Percentiles rank a stretch among this genome's conserved stretches.
phyloP scores from a whole-genome alignment of 805 yeast genomes.

The Kodamaea neixiangensis region DNA sequence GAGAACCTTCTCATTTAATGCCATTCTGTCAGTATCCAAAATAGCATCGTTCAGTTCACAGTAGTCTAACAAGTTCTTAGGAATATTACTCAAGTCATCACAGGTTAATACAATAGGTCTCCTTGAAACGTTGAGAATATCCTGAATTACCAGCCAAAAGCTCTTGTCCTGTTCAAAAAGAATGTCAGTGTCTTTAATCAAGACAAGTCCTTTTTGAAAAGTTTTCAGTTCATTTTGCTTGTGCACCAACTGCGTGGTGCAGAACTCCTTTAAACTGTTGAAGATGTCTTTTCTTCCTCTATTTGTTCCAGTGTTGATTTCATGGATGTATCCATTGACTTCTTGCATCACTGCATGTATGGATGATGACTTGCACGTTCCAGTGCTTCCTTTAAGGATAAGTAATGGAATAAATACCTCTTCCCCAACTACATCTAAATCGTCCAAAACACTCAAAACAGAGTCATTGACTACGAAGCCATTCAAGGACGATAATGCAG shows the following conservation, averaged over 20 bases:
- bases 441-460: constrained; percentile 18
- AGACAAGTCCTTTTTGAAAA: constrained; percentile 64
- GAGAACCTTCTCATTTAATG: constrained; percentile 16
- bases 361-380: constrained; percentile 77
- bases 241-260: constrained; percentile 82
- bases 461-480: constrained; percentile 44
- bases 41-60: constrained; percentile 45
- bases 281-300: constrained; percentile 73
- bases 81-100: constrained; percentile 48
- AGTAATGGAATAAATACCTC: constrained; percentile 59
- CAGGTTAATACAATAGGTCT: constrained; percentile 75
- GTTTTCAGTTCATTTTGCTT: constrained; percentile 25
- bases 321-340: constrained; percentile 72
- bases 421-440: constrained; percentile 28
- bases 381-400: constrained; percentile 68
- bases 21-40: constrained; percentile 30
- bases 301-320: constrained; percentile 72
- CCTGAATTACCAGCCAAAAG: constrained; percentile 76
- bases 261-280: constrained; percentile 68
- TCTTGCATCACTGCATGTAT: constrained; percentile 67
- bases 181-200: constrained; percentile 85
- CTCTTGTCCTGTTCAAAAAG: constrained; percentile 74
- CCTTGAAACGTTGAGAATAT: constrained; percentile 58
- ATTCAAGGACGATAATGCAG: constrained; percentile 21
- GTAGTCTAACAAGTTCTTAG: constrained; percentile 46